Base-by-base conservation (phyloP, 257 asterid species). In the Gentiana macrophylla region DNA sequence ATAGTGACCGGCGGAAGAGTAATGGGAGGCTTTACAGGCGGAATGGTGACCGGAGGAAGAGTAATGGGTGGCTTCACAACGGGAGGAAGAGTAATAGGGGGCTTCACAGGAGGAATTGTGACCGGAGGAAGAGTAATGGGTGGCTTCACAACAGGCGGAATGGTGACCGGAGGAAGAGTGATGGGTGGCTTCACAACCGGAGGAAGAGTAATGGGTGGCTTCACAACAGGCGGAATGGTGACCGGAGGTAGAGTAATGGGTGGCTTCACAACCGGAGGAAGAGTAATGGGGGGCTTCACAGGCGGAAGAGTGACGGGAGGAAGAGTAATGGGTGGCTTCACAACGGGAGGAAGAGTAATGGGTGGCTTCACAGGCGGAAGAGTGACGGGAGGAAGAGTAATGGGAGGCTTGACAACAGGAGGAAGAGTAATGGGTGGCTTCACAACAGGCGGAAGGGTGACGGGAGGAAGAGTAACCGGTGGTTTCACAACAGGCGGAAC, bases 291-390 rank as follows among this genome's bases (percentile, higher is more conserved):
- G 0, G 59, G 58, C 10, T 35, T 53, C 3, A 60, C 11, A 0
- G 78, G 78, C 3, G 68, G 72, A 0, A 53, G 56, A 35, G 33
- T 37, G 0, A 44, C 45, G 0, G 73, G 84, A 4, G 59, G 59
- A 35, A 55, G 12, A 1, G 59, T 6, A 6, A 55, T 0, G 3
- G 59, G 59, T 24, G 24, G 24, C 24, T 24, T 24, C 5, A 32
- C 5, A 32, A 51, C 34, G n/a, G 55, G 57, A 5, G 57, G 57
- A 10, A 53, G 57, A 53, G 37, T 24, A 24, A 24, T 24, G 24
- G 24, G 24, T 2, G 3, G 78, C 12, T 53, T 54, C 6, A 60
- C 11, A 0, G 78, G 78, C 3, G 68, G 72, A 0, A 53, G 56
- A 36, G 33, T 37, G 0, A 44, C 45, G 0, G 73, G 84, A 4